These are phyloP conservation scores for Chlorella sp. DNA, from an alignment of 139 green algal genomes.

Conservation along the genomic window DNA sequence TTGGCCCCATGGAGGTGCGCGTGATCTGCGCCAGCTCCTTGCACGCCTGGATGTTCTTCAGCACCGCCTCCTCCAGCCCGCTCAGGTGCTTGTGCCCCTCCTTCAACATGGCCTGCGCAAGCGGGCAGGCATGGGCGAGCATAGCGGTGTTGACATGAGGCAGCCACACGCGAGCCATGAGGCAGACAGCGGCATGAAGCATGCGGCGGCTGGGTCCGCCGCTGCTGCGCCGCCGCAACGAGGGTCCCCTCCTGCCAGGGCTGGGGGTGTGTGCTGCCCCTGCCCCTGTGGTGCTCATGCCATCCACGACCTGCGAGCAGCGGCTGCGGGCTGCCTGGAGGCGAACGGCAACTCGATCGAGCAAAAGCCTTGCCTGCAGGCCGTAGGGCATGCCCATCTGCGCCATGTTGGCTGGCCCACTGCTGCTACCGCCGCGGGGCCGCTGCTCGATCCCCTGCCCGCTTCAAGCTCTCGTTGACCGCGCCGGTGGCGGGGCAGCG, in stretches of 20 bases:
- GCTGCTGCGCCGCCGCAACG: too few species aligned
- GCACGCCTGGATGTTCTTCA: slow-evolving; percentile 98
- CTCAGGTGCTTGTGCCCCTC: slow-evolving; percentile 96
- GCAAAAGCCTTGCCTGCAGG: slow-evolving; percentile 8
- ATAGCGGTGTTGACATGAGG: too few species aligned
- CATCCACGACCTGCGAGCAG: background rate
- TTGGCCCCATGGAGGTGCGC: slow-evolving; percentile 93
- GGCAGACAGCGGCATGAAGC: too few species aligned
- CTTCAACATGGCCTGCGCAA: slow-evolving; percentile 93
- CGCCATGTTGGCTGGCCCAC: background rate
- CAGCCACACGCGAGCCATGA: too few species aligned
- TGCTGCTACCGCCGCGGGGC: too few species aligned
- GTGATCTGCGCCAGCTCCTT: slow-evolving; percentile 94
- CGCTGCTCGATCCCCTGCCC: too few species aligned
- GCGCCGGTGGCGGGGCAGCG: too few species aligned
- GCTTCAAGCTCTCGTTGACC: too few species aligned
- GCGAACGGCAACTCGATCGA: background rate
- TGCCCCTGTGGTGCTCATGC: background rate
- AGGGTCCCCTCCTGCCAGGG: background rate
- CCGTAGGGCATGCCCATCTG: slow-evolving; percentile 82
- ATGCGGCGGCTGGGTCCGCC: too few species aligned
- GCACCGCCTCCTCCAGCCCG: slow-evolving; percentile 96
- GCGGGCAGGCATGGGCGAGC: background rate
- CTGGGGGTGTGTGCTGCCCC: too few species aligned
- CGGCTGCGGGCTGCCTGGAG: background rate